Evolutionary conservation across 129 eudicot species (phyloP).

Genomic region (Artemisia annua): DNA sequence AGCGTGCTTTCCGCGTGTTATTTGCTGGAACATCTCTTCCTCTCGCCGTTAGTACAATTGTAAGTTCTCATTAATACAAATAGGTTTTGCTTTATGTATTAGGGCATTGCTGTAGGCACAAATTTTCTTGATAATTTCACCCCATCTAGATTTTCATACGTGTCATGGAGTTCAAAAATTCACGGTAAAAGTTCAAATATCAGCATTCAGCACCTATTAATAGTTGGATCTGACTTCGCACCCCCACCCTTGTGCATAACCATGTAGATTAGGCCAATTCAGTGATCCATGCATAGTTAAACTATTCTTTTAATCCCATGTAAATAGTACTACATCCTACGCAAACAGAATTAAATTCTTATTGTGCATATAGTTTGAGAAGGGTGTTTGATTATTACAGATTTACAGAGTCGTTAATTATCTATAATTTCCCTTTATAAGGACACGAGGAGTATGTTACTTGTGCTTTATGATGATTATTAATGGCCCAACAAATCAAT

Average conservation of each 20-base stretch:
- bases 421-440: neutral
- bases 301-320: neutral
- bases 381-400: neutral
- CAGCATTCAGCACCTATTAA: neutral
- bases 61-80: slow-evolving; percentile 40
- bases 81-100: neutral
- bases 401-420: neutral
- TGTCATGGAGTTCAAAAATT: neutral
- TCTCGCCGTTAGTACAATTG: slow-evolving; percentile 89
- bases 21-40: slow-evolving; percentile 97
- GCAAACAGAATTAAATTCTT: neutral
- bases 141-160: neutral
- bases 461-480: neutral
- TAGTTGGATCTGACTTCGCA: slow-evolving; percentile 8
- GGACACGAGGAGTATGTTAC: neutral
- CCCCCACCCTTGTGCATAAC: neutral
- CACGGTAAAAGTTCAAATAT: neutral
- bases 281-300: neutral
- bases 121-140: neutral
- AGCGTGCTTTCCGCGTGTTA: slow-evolving; percentile 94
- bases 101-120: neutral
- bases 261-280: neutral
- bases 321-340: neutral
- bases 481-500: neutral
- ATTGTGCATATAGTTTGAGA: neutral